Conservation (phyloP, 1,284 basidiomycete genomes). For the Cryptococcus floricola region DNA sequence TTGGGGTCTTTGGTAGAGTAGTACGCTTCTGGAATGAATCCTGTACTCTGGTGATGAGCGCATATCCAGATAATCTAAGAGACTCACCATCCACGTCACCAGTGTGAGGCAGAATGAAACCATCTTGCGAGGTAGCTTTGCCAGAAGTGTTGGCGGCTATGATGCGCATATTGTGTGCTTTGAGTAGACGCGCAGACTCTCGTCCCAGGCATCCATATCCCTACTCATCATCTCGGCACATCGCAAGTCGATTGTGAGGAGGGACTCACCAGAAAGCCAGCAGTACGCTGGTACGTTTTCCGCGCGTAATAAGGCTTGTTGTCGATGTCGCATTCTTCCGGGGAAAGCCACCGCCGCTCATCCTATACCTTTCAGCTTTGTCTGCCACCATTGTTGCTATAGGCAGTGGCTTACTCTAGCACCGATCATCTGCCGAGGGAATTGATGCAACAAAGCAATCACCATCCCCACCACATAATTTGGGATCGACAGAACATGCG, state of each 20-base stretch:
- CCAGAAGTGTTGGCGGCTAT: slow-evolving; percentile 47
- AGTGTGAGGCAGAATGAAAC: slow-evolving; percentile 42
- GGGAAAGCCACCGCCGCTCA: slow-evolving; percentile 26
- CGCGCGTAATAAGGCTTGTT: slow-evolving; percentile 29
- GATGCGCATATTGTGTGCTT: slow-evolving; percentile 38
- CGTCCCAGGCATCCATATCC: slow-evolving; percentile 40
- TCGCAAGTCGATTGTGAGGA: background rate
- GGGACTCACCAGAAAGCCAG: slow-evolving; percentile 36
- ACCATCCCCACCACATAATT: slow-evolving; percentile 38
- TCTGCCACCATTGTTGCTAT: background rate
- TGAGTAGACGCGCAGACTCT: slow-evolving; percentile 42
- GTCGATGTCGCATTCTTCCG: slow-evolving; percentile 25
- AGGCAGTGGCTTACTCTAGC: slow-evolving; percentile 23
- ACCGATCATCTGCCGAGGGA: slow-evolving; percentile 31
- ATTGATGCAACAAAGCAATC: slow-evolving; percentile 36
- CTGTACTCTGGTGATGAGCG: slow-evolving; percentile 4
- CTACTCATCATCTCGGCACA: slow-evolving; percentile 1
- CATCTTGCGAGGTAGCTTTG: slow-evolving; percentile 31
- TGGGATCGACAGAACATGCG: slow-evolving; percentile 43
- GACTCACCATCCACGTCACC: slow-evolving; percentile 39
- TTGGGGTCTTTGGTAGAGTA: slow-evolving; percentile 37
- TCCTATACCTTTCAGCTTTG: slow-evolving; percentile 12
- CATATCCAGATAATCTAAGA: background rate
- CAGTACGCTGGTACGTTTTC: slow-evolving; percentile 35
- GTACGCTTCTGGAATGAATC: slow-evolving; percentile 41